Evolutionary conservation across 108 stramenopile species (phyloP).

Genomic region (Epithemia pelagica): DNA sequence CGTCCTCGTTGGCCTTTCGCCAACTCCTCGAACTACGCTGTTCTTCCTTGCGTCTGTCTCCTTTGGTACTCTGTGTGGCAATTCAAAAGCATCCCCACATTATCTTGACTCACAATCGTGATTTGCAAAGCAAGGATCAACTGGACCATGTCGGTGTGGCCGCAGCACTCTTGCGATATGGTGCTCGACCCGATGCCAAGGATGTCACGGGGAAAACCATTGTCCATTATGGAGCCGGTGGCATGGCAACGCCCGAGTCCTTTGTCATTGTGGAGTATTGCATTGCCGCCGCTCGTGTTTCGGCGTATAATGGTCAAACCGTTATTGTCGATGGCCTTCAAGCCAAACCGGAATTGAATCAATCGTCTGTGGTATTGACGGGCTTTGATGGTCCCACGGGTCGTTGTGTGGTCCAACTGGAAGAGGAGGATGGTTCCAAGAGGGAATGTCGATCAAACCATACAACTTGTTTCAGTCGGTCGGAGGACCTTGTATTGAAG

Average conservation of each 20-base stretch:
- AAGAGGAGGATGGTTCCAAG: neutral
- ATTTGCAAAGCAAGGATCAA: neutral
- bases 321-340: slow-evolving; percentile 17
- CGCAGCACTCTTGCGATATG: slow-evolving; percentile 23
- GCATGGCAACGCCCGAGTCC: slow-evolving; percentile 33
- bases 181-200: slow-evolving; percentile 30
- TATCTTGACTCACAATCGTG: neutral
- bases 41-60: slow-evolving; percentile 30
- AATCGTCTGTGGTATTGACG: slow-evolving; percentile 19
- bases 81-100: slow-evolving; percentile 14
- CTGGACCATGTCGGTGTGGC: slow-evolving; percentile 6
- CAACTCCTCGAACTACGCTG: slow-evolving; percentile 24
- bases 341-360: slow-evolving; percentile 23
- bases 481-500: neutral
- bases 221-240: slow-evolving; percentile 38
- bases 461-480: slow-evolving; percentile 17
- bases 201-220: slow-evolving; percentile 44
- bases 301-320: slow-evolving; percentile 8
- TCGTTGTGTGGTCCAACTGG: slow-evolving; percentile 15
- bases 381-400: slow-evolving; percentile 24
- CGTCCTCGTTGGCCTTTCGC: neutral
- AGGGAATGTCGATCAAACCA: slow-evolving; percentile 24
- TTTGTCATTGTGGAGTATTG: slow-evolving; percentile 23
- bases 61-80: slow-evolving; percentile 25
- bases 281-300: slow-evolving; percentile 22